Base-by-base conservation (phyloP, 257 asterid genomes). In the Cordia subcordata region DNA sequence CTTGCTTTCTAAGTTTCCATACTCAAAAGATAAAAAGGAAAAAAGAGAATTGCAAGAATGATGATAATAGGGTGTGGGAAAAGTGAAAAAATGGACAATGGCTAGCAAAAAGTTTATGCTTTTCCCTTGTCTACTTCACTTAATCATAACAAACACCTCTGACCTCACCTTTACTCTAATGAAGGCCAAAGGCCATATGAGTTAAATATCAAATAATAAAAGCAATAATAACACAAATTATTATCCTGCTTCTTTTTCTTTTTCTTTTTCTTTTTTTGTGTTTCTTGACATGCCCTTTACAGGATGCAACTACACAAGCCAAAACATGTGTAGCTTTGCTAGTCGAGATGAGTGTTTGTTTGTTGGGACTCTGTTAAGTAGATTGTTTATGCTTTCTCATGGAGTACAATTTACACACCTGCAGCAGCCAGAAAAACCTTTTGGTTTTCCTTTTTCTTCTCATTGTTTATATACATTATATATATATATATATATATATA, bases 1-100 rank as follows among this genome's bases (percentile, higher is more conserved):
- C n/a, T 76, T 70, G 81, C 75, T 77, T 60, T 70, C 76, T 67
- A 84, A 72, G 67, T 70, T 53, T 44, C 6, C 35, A 27, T 27
- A 27, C 44, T 42, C 14, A 10, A 42, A 42, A 42, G 47, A 2
- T 42, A 42, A 42, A 42, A 42, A 42, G 2, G 47, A 42, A 14
- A 42, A 1, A 42, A 42, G 10, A 14, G 44, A 39, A 39, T 5
- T 42, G 47, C 15, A 42, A 42, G 10, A 39, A 39, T 39, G 8
- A 42, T 42, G 12, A 42, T 10, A 10, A 14, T 10, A 11, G 47
- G 47, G 47, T 42, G 47, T 42, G 47, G 47, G 14, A 11, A 8
- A 42, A 8, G 47, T 42, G 47, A 42, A 42, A 42, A 42, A 42
- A 42, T 42, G 15, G 47, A 42, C 14, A 42, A 42, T 42, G 47